phyloP scores from a whole-genome alignment of 2,329 filamentous ascomycete species.

The Fusarium duplospermum region DNA sequence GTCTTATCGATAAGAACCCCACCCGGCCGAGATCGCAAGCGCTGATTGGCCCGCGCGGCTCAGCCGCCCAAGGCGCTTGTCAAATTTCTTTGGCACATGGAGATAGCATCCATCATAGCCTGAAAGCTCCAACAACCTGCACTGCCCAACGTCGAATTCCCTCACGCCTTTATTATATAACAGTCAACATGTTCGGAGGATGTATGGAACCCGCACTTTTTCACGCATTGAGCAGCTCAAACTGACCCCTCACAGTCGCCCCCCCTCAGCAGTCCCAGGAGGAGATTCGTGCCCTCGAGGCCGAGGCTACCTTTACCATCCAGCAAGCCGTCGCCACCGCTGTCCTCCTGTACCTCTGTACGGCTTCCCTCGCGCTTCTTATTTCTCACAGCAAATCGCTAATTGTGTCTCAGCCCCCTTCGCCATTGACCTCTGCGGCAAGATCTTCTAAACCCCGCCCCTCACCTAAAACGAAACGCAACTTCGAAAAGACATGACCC shows the following conservation, averaged over 20 bases:
- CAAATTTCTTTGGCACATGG: slow-evolving; percentile 40
- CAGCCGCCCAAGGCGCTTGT: slow-evolving; percentile 19
- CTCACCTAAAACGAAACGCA: not conserved
- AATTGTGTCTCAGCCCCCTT: slow-evolving; percentile 62
- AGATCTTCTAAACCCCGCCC: slow-evolving; percentile 52
- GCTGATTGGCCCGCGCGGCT: slow-evolving; percentile 26
- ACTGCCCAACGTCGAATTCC: slow-evolving; percentile 7
- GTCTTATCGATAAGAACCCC: slow-evolving; percentile 43
- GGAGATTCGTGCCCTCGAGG: slow-evolving; percentile 77
- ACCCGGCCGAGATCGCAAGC: not conserved
- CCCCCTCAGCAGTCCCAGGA: slow-evolving; percentile 76
- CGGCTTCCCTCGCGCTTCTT: slow-evolving; percentile 43
- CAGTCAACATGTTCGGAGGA: slow-evolving; percentile 71
- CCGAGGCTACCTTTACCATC: slow-evolving; percentile 74
- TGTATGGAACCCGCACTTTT: slow-evolving; percentile 55
- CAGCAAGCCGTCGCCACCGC: slow-evolving; percentile 75
- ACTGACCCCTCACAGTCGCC: slow-evolving; percentile 61
- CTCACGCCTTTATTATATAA: not conserved
- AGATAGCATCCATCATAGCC: slow-evolving; percentile 46
- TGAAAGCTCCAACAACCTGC: slow-evolving; percentile 13
- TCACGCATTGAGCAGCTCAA: not conserved
- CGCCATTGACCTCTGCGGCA: slow-evolving; percentile 64
- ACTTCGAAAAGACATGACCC: not conserved
- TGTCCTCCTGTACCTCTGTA: slow-evolving; percentile 82
- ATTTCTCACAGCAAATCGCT: not conserved